phyloP scores from a whole-genome alignment of 805 yeast genomes.

The Spathaspora sp. region DNA sequence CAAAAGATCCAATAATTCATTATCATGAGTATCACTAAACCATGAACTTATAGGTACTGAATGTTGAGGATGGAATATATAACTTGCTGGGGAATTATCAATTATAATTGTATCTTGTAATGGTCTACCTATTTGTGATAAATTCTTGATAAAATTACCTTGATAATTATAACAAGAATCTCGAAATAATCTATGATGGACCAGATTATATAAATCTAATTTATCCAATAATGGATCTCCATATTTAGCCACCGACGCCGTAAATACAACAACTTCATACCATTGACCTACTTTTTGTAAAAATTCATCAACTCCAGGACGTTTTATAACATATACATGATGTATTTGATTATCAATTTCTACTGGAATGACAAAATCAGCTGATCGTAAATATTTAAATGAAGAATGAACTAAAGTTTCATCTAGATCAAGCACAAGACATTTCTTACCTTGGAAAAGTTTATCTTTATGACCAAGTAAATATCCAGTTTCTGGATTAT shows the following conservation, averaged over 20 bases:
- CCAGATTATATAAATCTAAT: slow-evolving; percentile 67
- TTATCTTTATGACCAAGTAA: slow-evolving; percentile 56
- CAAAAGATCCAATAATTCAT: slow-evolving; percentile 85
- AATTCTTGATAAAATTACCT: slow-evolving; percentile 91
- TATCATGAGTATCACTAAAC: slow-evolving; percentile 98
- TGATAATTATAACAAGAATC: slow-evolving; percentile 92
- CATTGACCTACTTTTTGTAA: slow-evolving; percentile 76
- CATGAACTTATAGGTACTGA: slow-evolving; percentile 96
- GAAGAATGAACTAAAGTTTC: slow-evolving; percentile 96
- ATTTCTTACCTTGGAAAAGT: slow-evolving; percentile 62
- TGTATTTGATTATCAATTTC: slow-evolving; percentile 91
- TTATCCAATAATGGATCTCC: slow-evolving; percentile 94
- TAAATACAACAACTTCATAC: slow-evolving; percentile 93
- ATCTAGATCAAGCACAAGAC: slow-evolving; percentile 87
- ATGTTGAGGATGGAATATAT: slow-evolving; percentile 95
- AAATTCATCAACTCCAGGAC: slow-evolving; percentile 98
- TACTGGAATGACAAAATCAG: slow-evolving; percentile 96
- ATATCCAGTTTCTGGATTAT: slow-evolving; percentile 58
- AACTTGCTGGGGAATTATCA: slow-evolving; percentile 98
- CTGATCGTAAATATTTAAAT: slow-evolving; percentile 85
- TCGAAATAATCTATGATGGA: slow-evolving; percentile 90
- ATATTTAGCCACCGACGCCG: slow-evolving; percentile 92
- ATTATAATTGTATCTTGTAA: slow-evolving; percentile 79
- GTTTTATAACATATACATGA: slow-evolving; percentile 91
- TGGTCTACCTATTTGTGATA: slow-evolving; percentile 93